phyloP scores from a whole-genome alignment of 441 rosid genomes.

The Dalechampia spathulata region DNA sequence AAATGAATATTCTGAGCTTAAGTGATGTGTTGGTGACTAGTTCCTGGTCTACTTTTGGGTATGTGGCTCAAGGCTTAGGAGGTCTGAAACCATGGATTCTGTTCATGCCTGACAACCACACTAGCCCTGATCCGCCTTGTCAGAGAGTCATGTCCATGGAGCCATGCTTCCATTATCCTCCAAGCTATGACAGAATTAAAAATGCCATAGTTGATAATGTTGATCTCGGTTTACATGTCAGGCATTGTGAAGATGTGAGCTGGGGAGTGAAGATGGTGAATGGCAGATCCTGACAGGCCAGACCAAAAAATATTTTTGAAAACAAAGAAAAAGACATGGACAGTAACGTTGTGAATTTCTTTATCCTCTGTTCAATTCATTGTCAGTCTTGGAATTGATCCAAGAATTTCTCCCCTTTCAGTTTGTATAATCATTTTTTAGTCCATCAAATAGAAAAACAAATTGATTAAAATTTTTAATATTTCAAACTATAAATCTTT shows the following conservation, averaged over 20 bases:
- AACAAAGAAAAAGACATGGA: background rate
- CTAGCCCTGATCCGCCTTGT: conserved; percentile 16
- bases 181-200: conserved; percentile 17
- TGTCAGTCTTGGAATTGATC: background rate
- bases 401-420: background rate
- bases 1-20: conserved; percentile 25
- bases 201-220: background rate
- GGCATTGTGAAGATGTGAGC: conserved; percentile 29
- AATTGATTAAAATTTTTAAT: too few species aligned
- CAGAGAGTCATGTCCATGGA: conserved; percentile 19
- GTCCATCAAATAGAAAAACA: too few species aligned
- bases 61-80: conserved; percentile 29
- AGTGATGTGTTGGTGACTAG: conserved; percentile 26
- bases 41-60: conserved; percentile 31
- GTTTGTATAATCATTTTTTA: too few species aligned
- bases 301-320: background rate
- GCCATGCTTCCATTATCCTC: conserved; percentile 30
- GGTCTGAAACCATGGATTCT: conserved; percentile 29
- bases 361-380: background rate
- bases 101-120: background rate
- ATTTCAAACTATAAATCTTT: too few species aligned
- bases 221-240: conserved; percentile 20
- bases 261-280: conserved; percentile 28
- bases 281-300: too few species aligned
- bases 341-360: background rate